phyloP scores from a whole-genome alignment of 805 yeast species.

The Candida oleophila region DNA sequence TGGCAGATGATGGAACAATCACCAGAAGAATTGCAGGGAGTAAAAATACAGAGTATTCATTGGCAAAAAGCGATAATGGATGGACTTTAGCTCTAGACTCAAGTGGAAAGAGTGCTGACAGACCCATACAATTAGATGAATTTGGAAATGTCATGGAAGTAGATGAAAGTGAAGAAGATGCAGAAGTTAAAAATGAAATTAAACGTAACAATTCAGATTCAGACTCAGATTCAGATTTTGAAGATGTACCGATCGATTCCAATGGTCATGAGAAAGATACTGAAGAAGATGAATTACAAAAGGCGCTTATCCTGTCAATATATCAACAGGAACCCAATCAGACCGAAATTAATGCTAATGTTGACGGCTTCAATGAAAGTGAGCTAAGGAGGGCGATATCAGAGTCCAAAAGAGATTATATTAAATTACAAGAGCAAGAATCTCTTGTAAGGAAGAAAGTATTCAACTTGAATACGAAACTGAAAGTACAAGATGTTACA shows the following conservation, averaged over 20 bases:
- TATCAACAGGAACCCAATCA: slow-evolving; percentile 27
- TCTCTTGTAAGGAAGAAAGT: slow-evolving; percentile 6
- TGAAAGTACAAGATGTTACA: neutral
- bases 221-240: slow-evolving; percentile 17
- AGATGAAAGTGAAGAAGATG: slow-evolving; percentile 3
- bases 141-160: slow-evolving; percentile 19
- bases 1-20: slow-evolving; percentile 55
- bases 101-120: slow-evolving; percentile 36
- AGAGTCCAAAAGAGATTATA: slow-evolving; percentile 44
- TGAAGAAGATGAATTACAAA: slow-evolving; percentile 14
- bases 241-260: slow-evolving; percentile 21
- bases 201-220: slow-evolving; percentile 4
- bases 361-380: slow-evolving; percentile 24
- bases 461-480: neutral
- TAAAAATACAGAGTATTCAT: slow-evolving; percentile 68
- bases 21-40: slow-evolving; percentile 79
- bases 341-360: slow-evolving; percentile 8
- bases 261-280: neutral
- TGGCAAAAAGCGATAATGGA: slow-evolving; percentile 76
- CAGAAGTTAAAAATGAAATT: neutral
- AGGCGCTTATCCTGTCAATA: slow-evolving; percentile 35
- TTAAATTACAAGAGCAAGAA: slow-evolving; percentile 24
- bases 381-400: slow-evolving; percentile 49
- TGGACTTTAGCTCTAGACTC: slow-evolving; percentile 69
- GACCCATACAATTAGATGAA: slow-evolving; percentile 56